phyloP scores from a whole-genome alignment of 768 basidiomycete genomes.

The Termitomyces sp. region DNA sequence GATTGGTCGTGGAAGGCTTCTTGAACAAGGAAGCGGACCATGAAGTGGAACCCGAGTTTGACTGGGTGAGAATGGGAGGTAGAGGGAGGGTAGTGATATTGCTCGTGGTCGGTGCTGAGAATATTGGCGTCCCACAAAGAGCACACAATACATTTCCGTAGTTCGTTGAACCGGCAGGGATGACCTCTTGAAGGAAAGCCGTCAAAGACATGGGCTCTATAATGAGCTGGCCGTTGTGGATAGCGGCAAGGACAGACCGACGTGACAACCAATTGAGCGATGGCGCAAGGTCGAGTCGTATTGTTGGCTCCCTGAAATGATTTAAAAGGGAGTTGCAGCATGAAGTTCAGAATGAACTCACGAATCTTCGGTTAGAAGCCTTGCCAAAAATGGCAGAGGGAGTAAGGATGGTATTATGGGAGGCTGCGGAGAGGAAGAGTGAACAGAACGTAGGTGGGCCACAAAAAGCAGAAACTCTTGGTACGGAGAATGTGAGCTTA shows the following conservation, averaged over 20 bases:
- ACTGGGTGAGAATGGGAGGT: constrained; percentile 25
- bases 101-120: constrained; percentile 28
- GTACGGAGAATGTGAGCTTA: constrained; percentile 71
- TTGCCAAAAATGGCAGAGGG: constrained; percentile 69
- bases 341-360: constrained; percentile 35
- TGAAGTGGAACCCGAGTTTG: constrained; percentile 28
- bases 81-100: constrained; percentile 23
- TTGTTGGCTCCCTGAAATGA: constrained; percentile 71
- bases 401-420: constrained; percentile 74
- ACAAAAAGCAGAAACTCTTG: constrained; percentile 78
- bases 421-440: constrained; percentile 51
- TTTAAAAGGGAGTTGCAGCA: constrained; percentile 10
- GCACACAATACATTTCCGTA: constrained; percentile 64
- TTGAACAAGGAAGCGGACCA: constrained; percentile 62
- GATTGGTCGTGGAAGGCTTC: constrained; percentile 27
- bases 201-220: constrained; percentile 79
- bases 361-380: constrained; percentile 81
- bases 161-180: constrained; percentile 39
- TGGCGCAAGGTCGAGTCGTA: constrained; percentile 90
- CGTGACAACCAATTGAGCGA: constrained; percentile 93
- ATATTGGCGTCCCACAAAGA: constrained; percentile 65
- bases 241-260: constrained; percentile 76
- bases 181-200: constrained; percentile 52
- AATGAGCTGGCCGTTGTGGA: constrained; percentile 80
- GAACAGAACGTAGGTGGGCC: constrained; percentile 67